A percentile compares a stretch with the other conserved stretches of the same genome.
Evolutionary conservation across 2,329 filamentous ascomycete genomes (phyloP).

Genomic region (Microdochium paspali): DNA sequence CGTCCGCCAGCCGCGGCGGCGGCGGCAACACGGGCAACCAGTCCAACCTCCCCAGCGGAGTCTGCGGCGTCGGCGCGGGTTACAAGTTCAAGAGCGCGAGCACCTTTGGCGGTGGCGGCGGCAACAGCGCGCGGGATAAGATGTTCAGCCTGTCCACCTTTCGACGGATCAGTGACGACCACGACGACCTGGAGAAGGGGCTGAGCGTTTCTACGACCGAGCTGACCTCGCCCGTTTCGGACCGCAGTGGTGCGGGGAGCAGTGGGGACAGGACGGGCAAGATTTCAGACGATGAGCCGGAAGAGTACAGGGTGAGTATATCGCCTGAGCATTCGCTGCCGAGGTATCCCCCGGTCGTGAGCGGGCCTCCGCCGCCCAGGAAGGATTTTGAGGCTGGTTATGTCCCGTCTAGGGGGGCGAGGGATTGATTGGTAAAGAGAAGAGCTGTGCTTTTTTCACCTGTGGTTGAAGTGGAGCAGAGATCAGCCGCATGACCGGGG

Average conservation of each 20-base stretch:
- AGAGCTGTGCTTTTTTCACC: too few species aligned
- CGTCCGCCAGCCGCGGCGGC: too few species aligned
- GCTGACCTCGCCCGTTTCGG: neutral
- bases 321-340: neutral
- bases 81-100: constrained; percentile 34
- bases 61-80: constrained; percentile 10
- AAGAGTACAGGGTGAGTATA: neutral
- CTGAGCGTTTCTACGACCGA: neutral
- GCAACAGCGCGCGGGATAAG: neutral
- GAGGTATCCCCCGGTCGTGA: too few species aligned
- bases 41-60: neutral
- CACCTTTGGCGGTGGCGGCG: constrained; percentile 17
- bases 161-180: neutral
- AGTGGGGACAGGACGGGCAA: neutral
- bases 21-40: neutral
- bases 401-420: too few species aligned
- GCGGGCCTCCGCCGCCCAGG: too few species aligned
- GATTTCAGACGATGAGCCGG: neutral
- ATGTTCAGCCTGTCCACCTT: neutral
- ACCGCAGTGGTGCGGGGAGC: too few species aligned
- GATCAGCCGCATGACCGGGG: too few species aligned
- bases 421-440: too few species aligned
- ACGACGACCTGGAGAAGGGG: neutral
- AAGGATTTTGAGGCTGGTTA: too few species aligned
- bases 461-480: too few species aligned